phyloP scores from a whole-genome alignment of 179 eudicot genomes.

The Corrigiola litoralis region DNA sequence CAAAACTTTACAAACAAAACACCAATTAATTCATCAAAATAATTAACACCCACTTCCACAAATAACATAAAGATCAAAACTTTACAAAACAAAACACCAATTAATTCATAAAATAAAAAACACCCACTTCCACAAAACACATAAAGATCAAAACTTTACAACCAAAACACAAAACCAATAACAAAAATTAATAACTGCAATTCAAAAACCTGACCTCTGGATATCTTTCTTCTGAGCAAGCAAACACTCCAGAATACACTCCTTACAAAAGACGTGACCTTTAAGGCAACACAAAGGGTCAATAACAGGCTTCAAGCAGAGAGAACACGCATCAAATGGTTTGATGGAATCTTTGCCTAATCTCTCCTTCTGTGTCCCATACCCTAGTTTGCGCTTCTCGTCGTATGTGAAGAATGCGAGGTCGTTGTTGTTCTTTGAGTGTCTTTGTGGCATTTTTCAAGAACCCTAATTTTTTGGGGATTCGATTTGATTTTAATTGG shows the following conservation, averaged over 20 bases:
- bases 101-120: too few species aligned
- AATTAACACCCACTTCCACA: too few species aligned
- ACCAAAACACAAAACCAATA: background rate
- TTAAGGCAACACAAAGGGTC: slow-evolving; percentile 77
- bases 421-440: slow-evolving; percentile 96
- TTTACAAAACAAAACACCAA: too few species aligned
- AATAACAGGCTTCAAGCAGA: slow-evolving; percentile 83
- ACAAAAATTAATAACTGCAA: background rate
- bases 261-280: slow-evolving; percentile 90
- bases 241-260: slow-evolving; percentile 86
- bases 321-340: slow-evolving; percentile 83
- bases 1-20: too few species aligned
- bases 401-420: slow-evolving; percentile 94
- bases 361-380: slow-evolving; percentile 90
- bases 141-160: background rate
- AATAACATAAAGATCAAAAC: too few species aligned
- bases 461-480: background rate
- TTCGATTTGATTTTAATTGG: background rate
- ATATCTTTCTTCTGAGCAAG: slow-evolving; percentile 88
- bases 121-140: background rate
- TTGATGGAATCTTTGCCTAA: slow-evolving; percentile 89
- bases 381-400: slow-evolving; percentile 86
- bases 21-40: too few species aligned
- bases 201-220: slow-evolving; percentile 42
- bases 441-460: slow-evolving; percentile 81